These are phyloP conservation scores for Phycomyces blakesleeanus DNA, from an alignment of 192 early-diverging fungal genomes.

Conservation along the genomic window DNA sequence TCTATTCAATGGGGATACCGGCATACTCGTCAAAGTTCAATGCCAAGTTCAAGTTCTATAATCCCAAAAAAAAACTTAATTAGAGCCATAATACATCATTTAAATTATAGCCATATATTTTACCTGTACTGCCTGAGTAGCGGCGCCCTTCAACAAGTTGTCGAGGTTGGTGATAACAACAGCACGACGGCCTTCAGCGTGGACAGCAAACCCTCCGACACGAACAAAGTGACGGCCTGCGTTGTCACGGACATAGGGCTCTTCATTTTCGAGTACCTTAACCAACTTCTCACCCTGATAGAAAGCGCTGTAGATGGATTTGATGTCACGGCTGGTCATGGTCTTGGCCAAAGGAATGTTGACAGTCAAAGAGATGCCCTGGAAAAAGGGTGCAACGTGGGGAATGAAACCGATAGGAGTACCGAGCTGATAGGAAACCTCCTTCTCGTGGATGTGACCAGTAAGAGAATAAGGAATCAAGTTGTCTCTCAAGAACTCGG, in stretches of 20 bases:
- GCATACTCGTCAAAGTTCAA: constrained; percentile 85
- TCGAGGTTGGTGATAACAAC: constrained; percentile 93
- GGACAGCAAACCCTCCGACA: constrained; percentile 91
- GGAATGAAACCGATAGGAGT: constrained; percentile 75
- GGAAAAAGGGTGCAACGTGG: constrained; percentile 90
- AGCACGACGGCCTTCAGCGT: constrained; percentile 69
- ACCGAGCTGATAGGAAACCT: constrained; percentile 77
- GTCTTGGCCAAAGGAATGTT: constrained; percentile 79
- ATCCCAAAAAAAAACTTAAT: background rate
- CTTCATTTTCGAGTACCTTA: constrained; percentile 59
- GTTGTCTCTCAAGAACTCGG: constrained; percentile 81
- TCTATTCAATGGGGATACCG: constrained; percentile 67
- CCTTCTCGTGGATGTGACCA: constrained; percentile 95
- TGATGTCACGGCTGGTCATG: constrained; percentile 69
- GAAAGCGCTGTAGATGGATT: constrained; percentile 62
- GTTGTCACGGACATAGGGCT: constrained; percentile 88
- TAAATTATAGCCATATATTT: background rate
- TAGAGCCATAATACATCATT: background rate
- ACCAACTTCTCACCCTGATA: constrained; percentile 83
- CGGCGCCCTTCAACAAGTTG: constrained; percentile 97
- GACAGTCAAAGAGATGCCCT: constrained; percentile 89
- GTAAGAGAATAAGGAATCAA: constrained; percentile 89
- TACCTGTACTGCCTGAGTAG: constrained; percentile 94
- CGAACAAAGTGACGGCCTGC: constrained; percentile 84
- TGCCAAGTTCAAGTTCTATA: constrained; percentile 94